These are phyloP conservation scores for Voacanga thouarsii DNA, from an alignment of 257 asterid genomes.

Conservation along the genomic window DNA sequence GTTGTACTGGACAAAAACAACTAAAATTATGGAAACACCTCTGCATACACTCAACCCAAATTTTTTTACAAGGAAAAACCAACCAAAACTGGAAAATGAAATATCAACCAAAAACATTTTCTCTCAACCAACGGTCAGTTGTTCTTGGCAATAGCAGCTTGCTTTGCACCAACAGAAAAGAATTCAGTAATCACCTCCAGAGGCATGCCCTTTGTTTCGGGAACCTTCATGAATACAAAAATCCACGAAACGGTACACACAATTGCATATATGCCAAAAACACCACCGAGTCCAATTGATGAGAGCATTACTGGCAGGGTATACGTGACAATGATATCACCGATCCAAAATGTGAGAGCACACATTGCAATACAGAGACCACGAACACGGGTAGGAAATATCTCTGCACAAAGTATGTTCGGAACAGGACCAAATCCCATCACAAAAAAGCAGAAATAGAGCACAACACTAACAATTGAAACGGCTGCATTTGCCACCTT, in stretches of 20 bases:
- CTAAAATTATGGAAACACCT: background rate
- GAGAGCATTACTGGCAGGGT: conserved; percentile 48
- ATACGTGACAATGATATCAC: conserved; percentile 48
- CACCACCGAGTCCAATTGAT: conserved; percentile 58
- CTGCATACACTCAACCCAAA: background rate
- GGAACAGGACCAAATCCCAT: conserved; percentile 78
- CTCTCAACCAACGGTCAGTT: background rate
- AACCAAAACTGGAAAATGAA: background rate
- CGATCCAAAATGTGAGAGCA: conserved; percentile 49
- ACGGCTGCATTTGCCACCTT: conserved; percentile 40
- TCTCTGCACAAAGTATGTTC: conserved; percentile 66
- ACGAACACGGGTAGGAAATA: conserved; percentile 61
- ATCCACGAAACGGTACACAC: conserved; percentile 47
- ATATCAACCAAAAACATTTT: background rate
- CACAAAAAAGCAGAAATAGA: conserved; percentile 49
- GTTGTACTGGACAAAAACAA: background rate
- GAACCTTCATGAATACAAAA: conserved; percentile 60
- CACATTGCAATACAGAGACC: conserved; percentile 64
- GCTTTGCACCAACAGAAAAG: conserved; percentile 61
- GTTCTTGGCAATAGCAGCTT: conserved; percentile 22
- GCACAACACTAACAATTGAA: conserved; percentile 49
- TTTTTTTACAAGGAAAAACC: background rate
- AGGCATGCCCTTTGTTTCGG: conserved; percentile 83
- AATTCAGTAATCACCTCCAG: conserved; percentile 69
- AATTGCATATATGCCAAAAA: conserved; percentile 51